These are phyloP conservation scores for Fagus sylvatica DNA, from an alignment of 306 rosid genomes.

Conservation along the genomic window DNA sequence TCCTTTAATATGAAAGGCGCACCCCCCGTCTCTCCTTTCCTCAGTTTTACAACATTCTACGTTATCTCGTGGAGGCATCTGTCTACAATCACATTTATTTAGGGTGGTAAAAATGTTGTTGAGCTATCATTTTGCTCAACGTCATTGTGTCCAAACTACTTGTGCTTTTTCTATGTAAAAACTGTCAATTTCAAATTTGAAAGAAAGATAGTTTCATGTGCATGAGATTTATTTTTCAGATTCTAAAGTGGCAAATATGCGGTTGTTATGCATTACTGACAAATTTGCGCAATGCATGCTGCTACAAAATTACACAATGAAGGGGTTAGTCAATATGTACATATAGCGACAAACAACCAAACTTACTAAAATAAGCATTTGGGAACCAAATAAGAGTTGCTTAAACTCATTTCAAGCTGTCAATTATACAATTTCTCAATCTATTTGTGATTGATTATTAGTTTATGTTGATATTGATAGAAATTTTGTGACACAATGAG, in stretches of 20 bases:
- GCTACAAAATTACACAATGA: background rate
- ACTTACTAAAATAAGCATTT: no score
- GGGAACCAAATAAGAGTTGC: no score
- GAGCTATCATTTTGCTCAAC: background rate
- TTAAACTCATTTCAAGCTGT: no score
- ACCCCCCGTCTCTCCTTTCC: background rate
- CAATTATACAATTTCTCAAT: no score
- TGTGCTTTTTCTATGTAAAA: background rate
- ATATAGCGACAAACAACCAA: no score
- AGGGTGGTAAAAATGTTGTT: background rate
- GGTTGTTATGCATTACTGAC: background rate
- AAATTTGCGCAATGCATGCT: background rate
- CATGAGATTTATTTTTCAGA: background rate
- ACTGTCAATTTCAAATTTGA: background rate
- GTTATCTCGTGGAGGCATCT: background rate
- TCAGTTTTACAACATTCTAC: background rate
- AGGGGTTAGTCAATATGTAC: background rate
- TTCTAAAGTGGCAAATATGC: background rate
- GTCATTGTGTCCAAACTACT: background rate
- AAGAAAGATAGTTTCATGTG: background rate
- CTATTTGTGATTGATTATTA: no score
- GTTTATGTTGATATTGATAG: no score
- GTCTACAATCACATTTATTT: background rate
- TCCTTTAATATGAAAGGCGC: background rate
- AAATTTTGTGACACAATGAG: no score